Evolutionary conservation across 2,329 filamentous ascomycete genomes (phyloP), one percentile per base, ranked within the genome.

Genomic region (Uncinocarpus reesii): DNA sequence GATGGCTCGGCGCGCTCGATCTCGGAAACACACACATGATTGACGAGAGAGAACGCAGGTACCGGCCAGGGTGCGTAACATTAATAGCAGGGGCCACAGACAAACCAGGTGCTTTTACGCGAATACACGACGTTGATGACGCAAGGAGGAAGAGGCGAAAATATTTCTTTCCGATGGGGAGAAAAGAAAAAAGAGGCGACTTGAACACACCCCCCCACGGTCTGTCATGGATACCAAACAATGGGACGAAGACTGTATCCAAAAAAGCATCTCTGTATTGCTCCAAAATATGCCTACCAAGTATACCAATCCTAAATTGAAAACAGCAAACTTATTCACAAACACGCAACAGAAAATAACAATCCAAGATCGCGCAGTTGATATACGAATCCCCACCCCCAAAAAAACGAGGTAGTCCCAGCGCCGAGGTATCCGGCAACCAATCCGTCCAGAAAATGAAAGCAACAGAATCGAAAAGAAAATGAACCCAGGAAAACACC

Each of bases 211-310:
- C n/a, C n/a, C n/a, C n/a, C n/a, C n/a, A n/a, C n/a, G n/a, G n/a
- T n/a, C n/a, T n/a, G n/a, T n/a, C n/a, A n/a, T n/a, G n/a, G n/a
- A n/a, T n/a, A n/a, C n/a, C n/a, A n/a, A n/a, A n/a, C n/a, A n/a
- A n/a, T n/a, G 29, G 4, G 11, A 32, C 11, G 28, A 32, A 32
- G 29, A 32, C 4, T 32, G 11, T 32, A 6, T 37, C 35, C 35
- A 37, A 37, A 8, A 37, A 6, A 21, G 16, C 15, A 16, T 37
- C 20, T 36, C 21, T 31, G 18, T 29, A 28, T 45, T 45, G 18
- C 42, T n/a, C n/a, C n/a, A n/a, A n/a, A 45, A 45, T 41, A 32
- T 41, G 45, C 45, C 45, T 47, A 47, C 37, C 36, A 24, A 47
- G 11, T 31, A n/a, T n/a, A 34, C 24, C 37, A 32, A 41, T 46